A percentile compares a stretch with the other conserved stretches of the same genome.
Evolutionary conservation across 1,139 yeast species (phyloP).

Genomic region (Lodderomyces parapsilosis): DNA sequence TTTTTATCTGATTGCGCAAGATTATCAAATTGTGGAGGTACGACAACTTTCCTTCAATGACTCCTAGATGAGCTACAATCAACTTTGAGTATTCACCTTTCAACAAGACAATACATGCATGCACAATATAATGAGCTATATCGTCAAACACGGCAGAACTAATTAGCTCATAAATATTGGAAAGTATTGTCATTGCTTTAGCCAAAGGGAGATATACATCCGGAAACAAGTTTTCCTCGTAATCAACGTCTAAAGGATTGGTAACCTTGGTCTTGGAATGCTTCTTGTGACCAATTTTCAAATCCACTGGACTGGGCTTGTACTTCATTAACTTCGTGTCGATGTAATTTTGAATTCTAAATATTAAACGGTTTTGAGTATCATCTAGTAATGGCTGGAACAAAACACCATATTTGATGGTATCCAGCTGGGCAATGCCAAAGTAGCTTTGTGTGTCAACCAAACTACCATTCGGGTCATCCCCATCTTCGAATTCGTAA

Average conservation of each 20-base stretch:
- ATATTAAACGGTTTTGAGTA: conserved; percentile 75
- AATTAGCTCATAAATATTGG: conserved; percentile 77
- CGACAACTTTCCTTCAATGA: conserved; percentile 62
- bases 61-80: conserved; percentile 37
- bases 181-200: conserved; percentile 66
- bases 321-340: conserved; percentile 68
- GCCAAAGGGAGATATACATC: conserved; percentile 74
- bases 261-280: conserved; percentile 8
- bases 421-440: conserved; percentile 2
- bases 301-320: conserved; percentile 65
- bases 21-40: conserved; percentile 71
- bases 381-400: conserved; percentile 74
- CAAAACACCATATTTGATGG: conserved; percentile 53
- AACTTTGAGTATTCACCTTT: conserved; percentile 50
- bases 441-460: conserved; percentile 8
- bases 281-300: conserved; percentile 54
- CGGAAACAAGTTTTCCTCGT: conserved; percentile 40
- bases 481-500: conserved; percentile 50
- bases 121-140: conserved; percentile 83
- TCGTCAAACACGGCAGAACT: conserved; percentile 81
- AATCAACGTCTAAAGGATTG: conserved; percentile 31
- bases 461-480: conserved; percentile 20
- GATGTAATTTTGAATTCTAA: conserved; percentile 71
- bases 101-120: conserved; percentile 64
- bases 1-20: conserved; percentile 67